Base-by-base conservation (phyloP, 805 yeast species). In the Yarrowia hollandica region DNA sequence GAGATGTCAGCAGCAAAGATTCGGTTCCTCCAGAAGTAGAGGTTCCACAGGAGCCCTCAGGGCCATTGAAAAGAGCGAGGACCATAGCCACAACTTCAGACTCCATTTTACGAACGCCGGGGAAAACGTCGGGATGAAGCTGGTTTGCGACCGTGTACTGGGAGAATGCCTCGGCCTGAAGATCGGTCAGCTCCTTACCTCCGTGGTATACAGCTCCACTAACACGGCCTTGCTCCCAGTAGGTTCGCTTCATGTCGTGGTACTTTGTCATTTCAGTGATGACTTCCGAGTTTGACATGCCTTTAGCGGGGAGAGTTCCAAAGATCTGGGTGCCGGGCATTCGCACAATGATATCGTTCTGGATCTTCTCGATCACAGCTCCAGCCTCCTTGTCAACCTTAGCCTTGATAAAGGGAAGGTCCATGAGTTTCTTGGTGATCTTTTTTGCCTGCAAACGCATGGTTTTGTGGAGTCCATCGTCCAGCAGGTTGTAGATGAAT, bases 201-300 rank as follows among this genome's bases (percentile, higher is more conserved):
- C 98, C 97, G 67, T 94, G 98, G 67, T 92, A 92, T 10, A 92
- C 97, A 0, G 97, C 98, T 5, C 99, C 99, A 15, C 96, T 87
- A 3, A 92, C 86, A 64, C 83, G 79, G 5, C 99, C 99, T 38
- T 78, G 76, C 68, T 84, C 79, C 97, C 97, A 92, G 60, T 84
- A 85, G 1, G 89, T 76, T 64, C 87, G 89, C 60, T 83, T 79
- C 64, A 90, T 64, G 11, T 37, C 50, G 65, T 44, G 42, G 50
- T 66, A 62, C 26, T 72, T 70, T 31, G 82, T 79, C 60, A 94
- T 72, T 60, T 84, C 82, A 0, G 66, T 66, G 25, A 77, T 58
- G 9, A 94, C 79, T 16, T 71, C 71, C 0, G 69, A 71, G 14
- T 77, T 74, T 1, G 78, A 33, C 55, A 87, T 68, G 0, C 97